Conservation (phyloP, 768 basidiomycete species). For the Boletus subparvulus region DNA sequence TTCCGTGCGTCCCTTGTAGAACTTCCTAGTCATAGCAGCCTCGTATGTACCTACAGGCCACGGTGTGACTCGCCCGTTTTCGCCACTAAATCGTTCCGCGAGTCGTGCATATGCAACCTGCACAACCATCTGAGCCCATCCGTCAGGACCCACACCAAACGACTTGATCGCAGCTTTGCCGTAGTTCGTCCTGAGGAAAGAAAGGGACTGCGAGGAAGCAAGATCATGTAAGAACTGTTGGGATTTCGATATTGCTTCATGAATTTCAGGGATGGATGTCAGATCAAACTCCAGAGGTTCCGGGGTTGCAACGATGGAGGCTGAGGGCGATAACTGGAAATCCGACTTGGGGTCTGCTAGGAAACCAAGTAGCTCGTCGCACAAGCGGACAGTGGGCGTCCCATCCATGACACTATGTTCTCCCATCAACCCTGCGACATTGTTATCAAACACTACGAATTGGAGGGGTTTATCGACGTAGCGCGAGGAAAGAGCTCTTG, state of each 20-base stretch:
- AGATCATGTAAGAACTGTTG: conserved; percentile 56
- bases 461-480: conserved; percentile 92
- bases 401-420: conserved; percentile 94
- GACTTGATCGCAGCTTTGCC: conserved; percentile 86
- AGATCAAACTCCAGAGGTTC: conserved; percentile 65
- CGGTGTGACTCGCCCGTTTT: conserved; percentile 28
- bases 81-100: conserved; percentile 34
- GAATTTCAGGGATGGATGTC: conserved; percentile 35
- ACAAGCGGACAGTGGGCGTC: conserved; percentile 73
- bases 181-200: conserved; percentile 66
- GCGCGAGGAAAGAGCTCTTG: conserved; percentile 63
- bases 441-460: conserved; percentile 83
- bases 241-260: conserved; percentile 54
- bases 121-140: conserved; percentile 91
- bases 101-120: conserved; percentile 86
- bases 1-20: conserved; percentile 89
- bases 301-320: conserved; percentile 33
- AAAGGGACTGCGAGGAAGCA: conserved; percentile 60
- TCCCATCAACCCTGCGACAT: conserved; percentile 82
- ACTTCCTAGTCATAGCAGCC: conserved; percentile 86
- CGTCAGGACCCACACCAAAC: conserved; percentile 89
- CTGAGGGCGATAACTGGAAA: conserved; percentile 42
- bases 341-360: conserved; percentile 64
- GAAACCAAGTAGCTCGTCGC: conserved; percentile 64
- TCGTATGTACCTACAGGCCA: conserved; percentile 86